Percentiles rank a stretch among this genome's conserved stretches.
Conservation (phyloP, 345 rosid genomes). For the rapeseed (Brassica napus) region Da-Ae NC_063442.1:35206501-35207000, state of each 20-base stretch:
- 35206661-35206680: not conserved
- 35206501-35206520: not conserved
- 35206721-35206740: slow-evolving; percentile 1
- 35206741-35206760: not conserved
- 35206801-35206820: not conserved
- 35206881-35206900: not conserved
- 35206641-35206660: not conserved
- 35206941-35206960: slow-evolving; percentile 19
- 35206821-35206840: not conserved
- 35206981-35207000: not conserved
- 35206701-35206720: not conserved
- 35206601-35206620: slow-evolving; percentile 2
- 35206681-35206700: not conserved
- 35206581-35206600: not conserved
- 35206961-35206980: slow-evolving; percentile 11
- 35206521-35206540: not conserved
- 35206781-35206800: not conserved
- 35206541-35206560: not conserved
- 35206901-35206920: slow-evolving; percentile 5
- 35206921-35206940: slow-evolving; percentile 16
- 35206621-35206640: not conserved
- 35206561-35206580: not conserved
- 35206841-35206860: not conserved
- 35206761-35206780: slow-evolving; percentile 4
- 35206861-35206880: slow-evolving; percentile 6